Evolutionary conservation across 108 stramenopile genomes (phyloP), one percentile per base, ranked within the genome.

Genomic region (Epithemia pelagica): DNA sequence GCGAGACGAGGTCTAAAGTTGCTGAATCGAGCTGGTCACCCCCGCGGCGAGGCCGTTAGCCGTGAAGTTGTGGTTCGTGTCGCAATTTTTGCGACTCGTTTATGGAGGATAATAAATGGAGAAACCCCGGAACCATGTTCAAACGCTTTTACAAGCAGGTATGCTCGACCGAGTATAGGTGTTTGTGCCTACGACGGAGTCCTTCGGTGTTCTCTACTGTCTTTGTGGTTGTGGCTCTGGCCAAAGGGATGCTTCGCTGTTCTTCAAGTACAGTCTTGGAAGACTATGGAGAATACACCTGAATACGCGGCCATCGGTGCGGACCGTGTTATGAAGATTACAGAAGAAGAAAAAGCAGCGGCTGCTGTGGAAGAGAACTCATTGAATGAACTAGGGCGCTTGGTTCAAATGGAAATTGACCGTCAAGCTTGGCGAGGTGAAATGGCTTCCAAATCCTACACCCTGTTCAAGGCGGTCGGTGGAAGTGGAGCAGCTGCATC

Each of bases 101-200:
- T 94, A 32, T 94, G 92, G 92, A 62, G 92, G 37, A 90, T 84
- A 24, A 90, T 90, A 19, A 94, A 94, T 70, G 92, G 92, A 63
- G 88, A 94, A 64, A 26, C 61, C 23, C 0, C 18, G 2, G 24
- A 54, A 26, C 53, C 1, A 1, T 46, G 10, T 15, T 10, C 5
- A 15, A 22, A 0, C 52, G 26, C 28, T 26, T 1, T 5, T 2
- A 55, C 26, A 15, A 55, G 25, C 21, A 21, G 56, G 22, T 18
- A 8, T 27, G 7, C 21, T 27, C 56, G 21, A 58, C 21, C 56
- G 8, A 5, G 32, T 24, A 27, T 73, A 27, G 87, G 88, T 24
- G 78, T 89, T 22, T 90, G 89, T 59, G 81, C 88, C 20, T 65
- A 79, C 55, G 89, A 90, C 70, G 66, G 83, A 26, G 65, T 74